Evolutionary conservation across 306 rosid species (phyloP).

Genomic region (Vachellia pachyceras): DNA sequence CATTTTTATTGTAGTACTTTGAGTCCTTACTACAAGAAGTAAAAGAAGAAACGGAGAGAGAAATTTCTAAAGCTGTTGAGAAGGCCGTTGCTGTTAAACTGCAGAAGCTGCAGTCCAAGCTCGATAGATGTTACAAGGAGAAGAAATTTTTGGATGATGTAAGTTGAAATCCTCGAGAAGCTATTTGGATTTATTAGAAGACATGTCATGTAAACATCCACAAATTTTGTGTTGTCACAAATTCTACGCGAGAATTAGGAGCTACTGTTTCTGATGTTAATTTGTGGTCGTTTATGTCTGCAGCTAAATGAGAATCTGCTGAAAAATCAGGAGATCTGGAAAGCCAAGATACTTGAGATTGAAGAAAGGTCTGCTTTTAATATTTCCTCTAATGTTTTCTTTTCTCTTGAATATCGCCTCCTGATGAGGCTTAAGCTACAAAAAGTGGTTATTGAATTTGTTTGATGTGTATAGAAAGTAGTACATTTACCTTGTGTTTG

Average conservation of each 20-base stretch:
- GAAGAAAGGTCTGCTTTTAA: constrained; percentile 71
- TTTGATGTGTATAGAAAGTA: neutral
- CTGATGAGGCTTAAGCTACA: constrained; percentile 2
- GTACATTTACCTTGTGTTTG: no score
- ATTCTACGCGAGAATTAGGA: constrained; percentile 11
- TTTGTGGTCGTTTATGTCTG: constrained; percentile 40
- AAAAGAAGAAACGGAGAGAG: constrained; percentile 77
- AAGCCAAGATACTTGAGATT: constrained; percentile 65
- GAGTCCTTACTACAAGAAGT: constrained; percentile 89
- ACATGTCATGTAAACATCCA: constrained; percentile 18
- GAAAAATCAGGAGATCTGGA: constrained; percentile 84
- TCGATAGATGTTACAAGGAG: constrained; percentile 76
- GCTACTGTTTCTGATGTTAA: constrained; percentile 2
- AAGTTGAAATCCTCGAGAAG: constrained; percentile 37
- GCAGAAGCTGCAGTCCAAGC: constrained; percentile 82
- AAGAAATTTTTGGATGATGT: constrained; percentile 86
- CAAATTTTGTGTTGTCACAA: constrained; percentile 23
- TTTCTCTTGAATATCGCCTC: neutral
- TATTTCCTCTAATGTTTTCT: neutral
- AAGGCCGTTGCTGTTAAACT: constrained; percentile 69
- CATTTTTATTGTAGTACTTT: constrained; percentile 69
- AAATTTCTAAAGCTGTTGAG: constrained; percentile 73
- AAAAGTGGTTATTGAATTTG: neutral
- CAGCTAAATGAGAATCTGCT: constrained; percentile 92
- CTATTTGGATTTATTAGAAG: constrained; percentile 8